Evolutionary conservation across 2,329 filamentous ascomycete genomes (phyloP), one percentile per base, ranked within the genome.

Genomic region (Monosporascus sp.): DNA sequence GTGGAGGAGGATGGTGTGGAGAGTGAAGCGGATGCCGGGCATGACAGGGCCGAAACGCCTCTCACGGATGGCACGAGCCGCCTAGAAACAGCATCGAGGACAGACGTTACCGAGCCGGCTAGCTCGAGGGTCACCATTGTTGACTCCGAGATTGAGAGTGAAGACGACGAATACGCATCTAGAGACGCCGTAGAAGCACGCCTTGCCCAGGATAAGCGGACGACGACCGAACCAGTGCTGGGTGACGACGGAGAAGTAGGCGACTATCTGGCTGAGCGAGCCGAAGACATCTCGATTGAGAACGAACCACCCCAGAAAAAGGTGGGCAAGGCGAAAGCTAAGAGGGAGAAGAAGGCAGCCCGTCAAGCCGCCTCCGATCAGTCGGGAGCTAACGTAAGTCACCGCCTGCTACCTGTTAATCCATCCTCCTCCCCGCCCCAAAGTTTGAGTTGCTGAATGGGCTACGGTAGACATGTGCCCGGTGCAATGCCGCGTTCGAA

Each of bases 261-360:
- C 11, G 50, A 60, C 36, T 50, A 50, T 36, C 38, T 62, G 18
- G 52, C 52, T 5, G 48, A 49, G 8, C 53, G 59, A 24, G 54
- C 62, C 24, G 62, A 62, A 7, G 60, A 63, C 18, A 53, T 72
- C 14, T 59, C 65, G 18, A 51, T 74, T 15, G 56, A 63, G 17
- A 56, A 39, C 11, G 47, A 55, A 3, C 55, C 49, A 5, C 56
- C 61, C 2, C 55, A 60, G 6, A 75, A 73, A 57, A 81, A 79
- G 61, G 53, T 74, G 2, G 77, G 77, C 35, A 81, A 79, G 59
- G 76, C 76, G 14, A 79, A 78, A 55, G 70, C 76, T 17, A 79
- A 79, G 62, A 70, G 76, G 43, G 74, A 77, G 59, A 78, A 75
- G 61, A 78, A 73, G 62, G 72, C 72, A 35, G 72, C 76, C 45